Evolutionary conservation across 1,284 basidiomycete genomes (phyloP).

Genomic region (Athelia psychrophila): DNA sequence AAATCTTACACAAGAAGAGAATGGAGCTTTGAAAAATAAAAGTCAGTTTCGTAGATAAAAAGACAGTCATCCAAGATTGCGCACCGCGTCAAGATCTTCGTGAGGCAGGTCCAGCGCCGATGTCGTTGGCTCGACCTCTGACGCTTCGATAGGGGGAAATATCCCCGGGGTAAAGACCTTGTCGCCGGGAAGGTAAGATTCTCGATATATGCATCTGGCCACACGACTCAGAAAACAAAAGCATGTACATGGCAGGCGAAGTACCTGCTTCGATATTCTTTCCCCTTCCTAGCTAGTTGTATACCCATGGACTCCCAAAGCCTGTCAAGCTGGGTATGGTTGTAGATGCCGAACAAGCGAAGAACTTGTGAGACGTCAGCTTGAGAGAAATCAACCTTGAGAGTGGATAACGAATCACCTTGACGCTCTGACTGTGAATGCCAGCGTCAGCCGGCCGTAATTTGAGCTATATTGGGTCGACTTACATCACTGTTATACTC

Average conservation of each 20-base stretch:
- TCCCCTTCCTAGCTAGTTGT: slow-evolving; percentile 50
- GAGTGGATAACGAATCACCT: slow-evolving; percentile 35
- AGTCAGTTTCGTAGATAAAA: slow-evolving; percentile 1
- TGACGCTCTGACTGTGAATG: slow-evolving; percentile 39
- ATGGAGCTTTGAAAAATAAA: slow-evolving; percentile 39
- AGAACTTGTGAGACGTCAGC: slow-evolving; percentile 36
- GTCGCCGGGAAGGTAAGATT: slow-evolving; percentile 31
- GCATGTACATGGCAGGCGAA: slow-evolving; percentile 1
- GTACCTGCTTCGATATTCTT: slow-evolving; percentile 47
- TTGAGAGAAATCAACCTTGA: background rate
- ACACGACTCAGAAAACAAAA: background rate
- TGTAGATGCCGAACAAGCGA: slow-evolving; percentile 62
- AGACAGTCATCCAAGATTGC: background rate
- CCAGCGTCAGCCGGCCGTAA: background rate
- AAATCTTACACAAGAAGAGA: slow-evolving; percentile 50
- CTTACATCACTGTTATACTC: slow-evolving; percentile 49
- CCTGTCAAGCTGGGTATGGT: slow-evolving; percentile 53
- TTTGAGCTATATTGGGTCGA: background rate
- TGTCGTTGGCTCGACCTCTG: background rate
- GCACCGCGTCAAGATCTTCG: slow-evolving; percentile 44
- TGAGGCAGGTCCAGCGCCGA: slow-evolving; percentile 26
- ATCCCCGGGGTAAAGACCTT: slow-evolving; percentile 42
- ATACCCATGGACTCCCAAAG: slow-evolving; percentile 57
- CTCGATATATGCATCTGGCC: slow-evolving; percentile 42
- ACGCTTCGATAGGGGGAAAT: slow-evolving; percentile 30